These are phyloP conservation scores for Psilocybe subaeruginosa DNA, from an alignment of 768 basidiomycete species.

Conservation along the genomic window DNA sequence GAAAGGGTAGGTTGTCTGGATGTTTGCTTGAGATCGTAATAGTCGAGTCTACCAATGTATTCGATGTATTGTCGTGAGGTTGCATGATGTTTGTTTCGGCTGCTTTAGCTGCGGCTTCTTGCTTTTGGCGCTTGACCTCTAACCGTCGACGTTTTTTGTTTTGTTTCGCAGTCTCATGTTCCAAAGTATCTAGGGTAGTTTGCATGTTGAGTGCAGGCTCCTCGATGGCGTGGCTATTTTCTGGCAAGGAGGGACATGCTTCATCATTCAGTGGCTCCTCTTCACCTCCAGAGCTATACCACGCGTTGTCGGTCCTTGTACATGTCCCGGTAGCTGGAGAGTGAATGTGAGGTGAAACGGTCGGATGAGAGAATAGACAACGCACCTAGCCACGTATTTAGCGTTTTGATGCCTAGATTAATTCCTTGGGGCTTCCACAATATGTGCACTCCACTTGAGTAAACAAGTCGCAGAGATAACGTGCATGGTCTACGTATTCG, in stretches of 20 bases:
- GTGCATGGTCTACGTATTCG: slow-evolving; percentile 24
- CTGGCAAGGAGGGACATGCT: not conserved
- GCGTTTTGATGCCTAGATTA: slow-evolving; percentile 14
- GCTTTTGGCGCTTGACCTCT: slow-evolving; percentile 11
- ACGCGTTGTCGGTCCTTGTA: slow-evolving; percentile 1
- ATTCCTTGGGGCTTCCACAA: slow-evolving; percentile 19
- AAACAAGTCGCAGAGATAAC: slow-evolving; percentile 45
- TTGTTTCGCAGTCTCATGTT: not conserved
- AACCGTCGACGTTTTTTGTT: slow-evolving; percentile 1
- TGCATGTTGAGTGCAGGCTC: not conserved
- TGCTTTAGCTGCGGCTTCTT: slow-evolving; percentile 1
- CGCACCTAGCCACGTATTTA: slow-evolving; percentile 34
- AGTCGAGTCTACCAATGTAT: not conserved
- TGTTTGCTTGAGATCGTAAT: not conserved
- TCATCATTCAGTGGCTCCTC: not conserved
- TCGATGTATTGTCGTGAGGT: not conserved
- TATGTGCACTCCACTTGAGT: slow-evolving; percentile 36
- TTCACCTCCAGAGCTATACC: slow-evolving; percentile 18
- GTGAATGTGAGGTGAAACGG: not conserved
- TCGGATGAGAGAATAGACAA: not conserved
- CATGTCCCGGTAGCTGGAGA: not conserved
- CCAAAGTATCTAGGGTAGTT: not conserved
- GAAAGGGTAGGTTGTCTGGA: no score
- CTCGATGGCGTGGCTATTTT: not conserved
- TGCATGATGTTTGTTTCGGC: no score